phyloP scores from a whole-genome alignment of 2,329 filamentous ascomycete species.

The Gyromitra esculenta region DNA sequence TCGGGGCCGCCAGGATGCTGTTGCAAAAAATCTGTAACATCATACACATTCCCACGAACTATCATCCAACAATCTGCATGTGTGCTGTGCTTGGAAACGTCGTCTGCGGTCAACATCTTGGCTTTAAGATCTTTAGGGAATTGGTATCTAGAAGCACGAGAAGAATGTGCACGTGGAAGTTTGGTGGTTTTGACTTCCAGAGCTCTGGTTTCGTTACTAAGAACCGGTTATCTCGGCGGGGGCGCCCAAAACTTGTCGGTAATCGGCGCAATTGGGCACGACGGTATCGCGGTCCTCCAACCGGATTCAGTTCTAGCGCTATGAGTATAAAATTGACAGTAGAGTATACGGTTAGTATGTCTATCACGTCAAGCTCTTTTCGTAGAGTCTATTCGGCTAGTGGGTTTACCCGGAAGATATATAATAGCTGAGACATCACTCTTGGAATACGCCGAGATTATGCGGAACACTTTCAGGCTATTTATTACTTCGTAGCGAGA shows the following conservation, averaged over 20 bases:
- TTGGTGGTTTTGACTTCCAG: constrained; percentile 5
- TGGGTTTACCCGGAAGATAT: not conserved
- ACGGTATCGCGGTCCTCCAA: not conserved
- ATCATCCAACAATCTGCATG: constrained; percentile 91
- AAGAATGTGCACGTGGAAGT: not conserved
- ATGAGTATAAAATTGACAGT: no score
- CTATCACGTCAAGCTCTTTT: not conserved
- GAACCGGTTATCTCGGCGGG: constrained; percentile 24
- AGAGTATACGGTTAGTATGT: not conserved
- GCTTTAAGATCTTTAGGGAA: not conserved
- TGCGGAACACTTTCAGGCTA: not conserved
- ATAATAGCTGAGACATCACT: not conserved
- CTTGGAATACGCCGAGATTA: not conserved
- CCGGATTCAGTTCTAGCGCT: not conserved
- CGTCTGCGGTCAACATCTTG: constrained; percentile 38
- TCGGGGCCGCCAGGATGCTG: constrained; percentile 44
- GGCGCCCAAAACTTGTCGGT: constrained; percentile 13
- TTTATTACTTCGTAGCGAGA: no score
- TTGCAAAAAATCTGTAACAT: constrained; percentile 66
- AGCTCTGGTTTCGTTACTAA: constrained; percentile 18
- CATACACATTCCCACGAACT: constrained; percentile 91
- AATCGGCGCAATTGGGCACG: constrained; percentile 32
- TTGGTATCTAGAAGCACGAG: not conserved
- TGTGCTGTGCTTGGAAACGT: constrained; percentile 84
- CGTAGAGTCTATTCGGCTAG: not conserved